These are phyloP conservation scores for Eremochloa ophiuroides DNA, from an alignment of 176 grass and related monocot species.

Conservation along the genomic window DNA sequence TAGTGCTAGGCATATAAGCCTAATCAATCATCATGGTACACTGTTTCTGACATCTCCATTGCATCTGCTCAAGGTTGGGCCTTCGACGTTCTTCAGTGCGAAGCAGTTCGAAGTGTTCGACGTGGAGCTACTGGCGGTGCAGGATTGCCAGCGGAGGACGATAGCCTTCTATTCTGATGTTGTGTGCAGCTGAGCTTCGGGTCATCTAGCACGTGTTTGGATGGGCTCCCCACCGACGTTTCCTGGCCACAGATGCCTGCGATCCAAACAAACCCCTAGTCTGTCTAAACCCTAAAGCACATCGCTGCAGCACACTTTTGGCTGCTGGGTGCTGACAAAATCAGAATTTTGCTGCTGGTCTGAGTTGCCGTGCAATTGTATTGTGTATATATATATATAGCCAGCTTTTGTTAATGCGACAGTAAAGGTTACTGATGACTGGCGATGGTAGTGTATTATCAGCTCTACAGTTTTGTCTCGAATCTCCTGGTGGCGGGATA, in stretches of 20 bases:
- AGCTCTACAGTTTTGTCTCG: background rate
- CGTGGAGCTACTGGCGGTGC: slow-evolving; percentile 62
- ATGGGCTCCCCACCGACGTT: too few species aligned
- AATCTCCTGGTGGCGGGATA: background rate
- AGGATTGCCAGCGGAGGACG: slow-evolving; percentile 91
- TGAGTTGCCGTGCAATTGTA: background rate
- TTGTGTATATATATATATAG: background rate
- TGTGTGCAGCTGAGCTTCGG: slow-evolving; percentile 56
- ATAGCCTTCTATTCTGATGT: slow-evolving; percentile 93
- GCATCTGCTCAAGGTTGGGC: slow-evolving; percentile 67
- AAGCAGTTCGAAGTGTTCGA: slow-evolving; percentile 98
- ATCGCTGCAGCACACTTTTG: background rate
- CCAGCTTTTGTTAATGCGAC: background rate
- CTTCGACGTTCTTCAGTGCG: slow-evolving; percentile 91
- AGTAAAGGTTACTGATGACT: background rate
- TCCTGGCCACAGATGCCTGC: too few species aligned
- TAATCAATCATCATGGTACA: background rate
- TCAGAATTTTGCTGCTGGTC: background rate
- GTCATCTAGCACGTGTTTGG: background rate
- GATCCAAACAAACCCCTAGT: too few species aligned
- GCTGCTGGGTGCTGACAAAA: slow-evolving; percentile 1
- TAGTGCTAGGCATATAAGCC: background rate
- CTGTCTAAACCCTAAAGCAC: background rate
- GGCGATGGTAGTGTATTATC: background rate
- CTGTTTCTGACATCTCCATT: slow-evolving; percentile 8